Conservation (phyloP, 2,329 filamentous ascomycete species). For the Pyrenophora graminea region DNA sequence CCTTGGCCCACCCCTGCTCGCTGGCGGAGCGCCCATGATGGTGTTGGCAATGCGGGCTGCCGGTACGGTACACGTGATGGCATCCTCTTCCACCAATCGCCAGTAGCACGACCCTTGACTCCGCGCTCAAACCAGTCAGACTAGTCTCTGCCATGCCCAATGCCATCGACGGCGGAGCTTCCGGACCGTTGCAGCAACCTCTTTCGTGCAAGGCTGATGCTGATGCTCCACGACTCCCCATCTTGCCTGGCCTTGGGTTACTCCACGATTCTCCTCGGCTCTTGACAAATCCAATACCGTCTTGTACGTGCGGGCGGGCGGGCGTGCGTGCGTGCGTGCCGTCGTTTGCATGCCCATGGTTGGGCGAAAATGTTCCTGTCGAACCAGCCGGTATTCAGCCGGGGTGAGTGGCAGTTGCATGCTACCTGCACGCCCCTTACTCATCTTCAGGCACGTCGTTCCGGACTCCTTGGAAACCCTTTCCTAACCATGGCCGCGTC, state of each 20-base stretch:
- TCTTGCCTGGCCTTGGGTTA: constrained; percentile 6
- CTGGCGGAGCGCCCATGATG: constrained; percentile 14
- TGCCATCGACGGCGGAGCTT: constrained; percentile 15
- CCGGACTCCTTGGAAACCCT: constrained; percentile 22
- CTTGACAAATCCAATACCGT: constrained; percentile 16
- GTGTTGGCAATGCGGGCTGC: constrained; percentile 10
- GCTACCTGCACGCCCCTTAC: constrained; percentile 13
- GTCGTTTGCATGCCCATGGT: constrained; percentile 5
- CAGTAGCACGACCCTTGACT: constrained; percentile 13
- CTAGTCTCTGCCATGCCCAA: constrained; percentile 8
- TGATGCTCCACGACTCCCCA: constrained; percentile 11
- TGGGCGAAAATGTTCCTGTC: constrained; percentile 23
- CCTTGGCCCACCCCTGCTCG: constrained; percentile 10
- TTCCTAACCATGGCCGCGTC: constrained; percentile 9
- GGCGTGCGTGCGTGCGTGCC: constrained; percentile 1
- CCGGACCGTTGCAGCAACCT: constrained; percentile 8
- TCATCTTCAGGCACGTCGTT: constrained; percentile 37
- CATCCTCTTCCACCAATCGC: constrained; percentile 17
- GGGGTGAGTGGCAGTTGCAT: constrained; percentile 13
- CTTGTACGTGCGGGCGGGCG: neutral
- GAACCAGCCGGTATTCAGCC: constrained; percentile 27
- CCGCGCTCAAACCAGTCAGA: constrained; percentile 24
- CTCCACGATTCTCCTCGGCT: constrained; percentile 22
- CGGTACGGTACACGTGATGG: constrained; percentile 18
- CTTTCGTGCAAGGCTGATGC: constrained; percentile 22